A percentile compares a stretch with the other conserved stretches of the same genome.
Conservation (phyloP, 192 early-diverging fungal genomes). For the Neocallimastix lanati region DNA sequence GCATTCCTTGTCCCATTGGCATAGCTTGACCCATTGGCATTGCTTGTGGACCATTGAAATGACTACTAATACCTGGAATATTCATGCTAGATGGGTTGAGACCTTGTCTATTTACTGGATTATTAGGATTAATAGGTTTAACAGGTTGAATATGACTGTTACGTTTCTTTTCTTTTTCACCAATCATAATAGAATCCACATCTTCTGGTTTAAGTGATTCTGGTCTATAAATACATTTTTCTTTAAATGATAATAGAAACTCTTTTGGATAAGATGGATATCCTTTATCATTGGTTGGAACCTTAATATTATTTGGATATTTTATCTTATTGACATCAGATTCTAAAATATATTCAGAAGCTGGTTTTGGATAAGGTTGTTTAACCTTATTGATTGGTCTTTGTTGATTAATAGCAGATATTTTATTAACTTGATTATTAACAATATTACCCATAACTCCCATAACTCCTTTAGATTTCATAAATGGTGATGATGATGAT, state of each 20-base stretch:
- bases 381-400: background rate
- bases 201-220: background rate
- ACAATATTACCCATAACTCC: background rate
- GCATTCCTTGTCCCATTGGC: background rate
- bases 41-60: background rate
- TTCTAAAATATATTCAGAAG: background rate
- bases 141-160: background rate
- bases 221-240: background rate
- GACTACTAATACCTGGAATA: background rate
- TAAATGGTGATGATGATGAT: too few species aligned
- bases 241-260: background rate
- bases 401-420: background rate
- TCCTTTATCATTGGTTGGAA: background rate
- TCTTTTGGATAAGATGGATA: background rate
- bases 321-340: background rate
- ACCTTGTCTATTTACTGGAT: background rate
- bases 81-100: background rate
- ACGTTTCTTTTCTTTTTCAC: background rate
- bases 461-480: background rate
- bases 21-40: too few species aligned
- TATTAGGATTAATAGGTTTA: background rate
- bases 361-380: background rate
- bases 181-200: background rate
- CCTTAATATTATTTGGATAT: background rate
- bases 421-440: background rate